phyloP scores from a whole-genome alignment of 345 rosid species.

The Populus nigra region DNA sequence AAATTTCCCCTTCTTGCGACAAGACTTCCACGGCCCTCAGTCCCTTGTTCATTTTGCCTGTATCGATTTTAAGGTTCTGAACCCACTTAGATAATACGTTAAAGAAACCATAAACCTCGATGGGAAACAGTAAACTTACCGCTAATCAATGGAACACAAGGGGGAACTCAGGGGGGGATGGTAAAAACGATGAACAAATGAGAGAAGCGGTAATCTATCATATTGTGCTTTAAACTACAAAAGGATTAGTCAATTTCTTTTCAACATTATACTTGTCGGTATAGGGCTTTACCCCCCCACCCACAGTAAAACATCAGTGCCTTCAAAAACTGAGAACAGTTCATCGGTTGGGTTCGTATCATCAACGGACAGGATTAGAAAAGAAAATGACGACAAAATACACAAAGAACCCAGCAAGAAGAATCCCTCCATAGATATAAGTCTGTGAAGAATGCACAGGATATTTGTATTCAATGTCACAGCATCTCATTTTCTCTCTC shows the following conservation, averaged over 20 bases:
- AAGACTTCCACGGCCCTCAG: too few relatives aligned
- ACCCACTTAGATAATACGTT: too few relatives aligned
- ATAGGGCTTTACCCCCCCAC: not conserved
- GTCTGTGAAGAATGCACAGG: conserved; percentile 81
- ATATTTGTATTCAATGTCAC: conserved; percentile 71
- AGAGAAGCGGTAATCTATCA: not conserved
- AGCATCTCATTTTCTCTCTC: conserved; percentile 82
- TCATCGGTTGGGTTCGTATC: conserved; percentile 1
- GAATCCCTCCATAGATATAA: conserved; percentile 79
- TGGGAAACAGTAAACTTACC: too few relatives aligned
- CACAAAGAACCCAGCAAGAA: conserved; percentile 80
- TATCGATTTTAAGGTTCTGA: too few relatives aligned
- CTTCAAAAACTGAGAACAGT: not conserved
- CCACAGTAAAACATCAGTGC: not conserved
- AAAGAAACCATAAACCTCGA: too few relatives aligned
- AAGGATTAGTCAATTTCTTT: not conserved
- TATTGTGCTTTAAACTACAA: not conserved
- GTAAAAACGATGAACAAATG: too few relatives aligned
- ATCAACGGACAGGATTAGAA: conserved; percentile 78
- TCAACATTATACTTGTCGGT: not conserved
- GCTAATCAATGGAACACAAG: too few relatives aligned
- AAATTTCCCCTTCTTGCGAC: too few relatives aligned
- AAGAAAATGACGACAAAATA: conserved; percentile 87
- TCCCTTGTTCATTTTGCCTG: too few relatives aligned
- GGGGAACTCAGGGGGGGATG: too few relatives aligned